These are phyloP conservation scores for Mortierella sp. DNA, from an alignment of 371 early-diverging fungal genomes.

Conservation along the genomic window DNA sequence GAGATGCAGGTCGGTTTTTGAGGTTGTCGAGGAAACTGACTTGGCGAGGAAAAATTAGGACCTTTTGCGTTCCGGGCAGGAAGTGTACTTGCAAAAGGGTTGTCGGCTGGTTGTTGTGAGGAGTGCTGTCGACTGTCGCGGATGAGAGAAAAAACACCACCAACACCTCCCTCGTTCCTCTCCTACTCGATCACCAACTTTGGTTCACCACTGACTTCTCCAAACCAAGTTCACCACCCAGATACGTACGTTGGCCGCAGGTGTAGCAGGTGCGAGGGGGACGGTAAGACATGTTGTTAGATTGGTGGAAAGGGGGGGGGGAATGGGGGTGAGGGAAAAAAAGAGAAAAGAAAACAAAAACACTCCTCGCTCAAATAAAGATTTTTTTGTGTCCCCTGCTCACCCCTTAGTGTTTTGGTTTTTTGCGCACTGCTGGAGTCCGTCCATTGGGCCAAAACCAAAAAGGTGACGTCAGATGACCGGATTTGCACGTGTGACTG, in stretches of 20 bases:
- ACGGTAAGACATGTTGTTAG: constrained; percentile 49
- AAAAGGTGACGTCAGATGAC: constrained; percentile 8
- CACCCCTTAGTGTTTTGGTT: background rate
- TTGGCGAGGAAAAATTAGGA: background rate
- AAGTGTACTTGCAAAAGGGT: background rate
- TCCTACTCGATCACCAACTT: constrained; percentile 16
- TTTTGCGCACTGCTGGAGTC: no score
- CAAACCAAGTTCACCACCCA: constrained; percentile 21
- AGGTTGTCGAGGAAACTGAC: no score
- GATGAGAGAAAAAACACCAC: background rate
- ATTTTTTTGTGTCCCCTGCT: background rate
- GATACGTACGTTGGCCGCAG: constrained; percentile 57
- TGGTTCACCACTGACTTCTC: constrained; percentile 10
- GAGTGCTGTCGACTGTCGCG: background rate
- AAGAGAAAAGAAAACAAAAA: constrained; percentile 23
- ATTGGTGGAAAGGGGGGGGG: background rate
- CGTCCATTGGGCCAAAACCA: no score
- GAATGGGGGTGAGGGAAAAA: constrained; percentile 22
- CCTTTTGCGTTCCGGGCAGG: no score
- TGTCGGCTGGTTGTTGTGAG: background rate
- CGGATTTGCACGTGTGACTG: background rate
- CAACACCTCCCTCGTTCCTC: constrained; percentile 9
- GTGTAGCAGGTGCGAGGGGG: constrained; percentile 57
- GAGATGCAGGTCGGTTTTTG: no score
- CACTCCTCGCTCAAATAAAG: background rate